Conservation (phyloP, 805 yeast genomes). For the Wickerhamiella kazuoi region DNA sequence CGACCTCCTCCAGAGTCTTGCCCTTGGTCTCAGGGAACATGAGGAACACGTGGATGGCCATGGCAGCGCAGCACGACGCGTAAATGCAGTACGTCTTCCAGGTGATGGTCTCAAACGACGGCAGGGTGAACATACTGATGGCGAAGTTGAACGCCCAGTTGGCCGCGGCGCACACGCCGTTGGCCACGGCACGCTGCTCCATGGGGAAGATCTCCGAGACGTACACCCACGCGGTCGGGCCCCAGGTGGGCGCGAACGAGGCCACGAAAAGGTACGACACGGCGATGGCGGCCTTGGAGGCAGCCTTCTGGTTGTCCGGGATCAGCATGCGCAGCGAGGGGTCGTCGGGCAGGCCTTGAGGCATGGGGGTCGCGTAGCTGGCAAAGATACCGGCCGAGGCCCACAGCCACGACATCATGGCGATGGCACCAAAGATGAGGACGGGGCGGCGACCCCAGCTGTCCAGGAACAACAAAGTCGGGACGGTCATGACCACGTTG, state of each 20-base stretch:
- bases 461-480: constrained; percentile 40
- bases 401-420: constrained; percentile 46
- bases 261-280: constrained; percentile 45
- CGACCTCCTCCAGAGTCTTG: constrained; percentile 49
- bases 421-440: constrained; percentile 42
- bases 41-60: constrained; percentile 39
- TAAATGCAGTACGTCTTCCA: constrained; percentile 52
- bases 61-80: constrained; percentile 48
- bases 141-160: constrained; percentile 70
- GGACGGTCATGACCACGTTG: constrained; percentile 35
- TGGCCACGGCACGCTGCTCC: constrained; percentile 57
- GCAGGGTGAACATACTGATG: constrained; percentile 53
- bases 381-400: constrained; percentile 36
- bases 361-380: constrained; percentile 9
- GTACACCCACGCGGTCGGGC: constrained; percentile 60
- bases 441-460: constrained; percentile 47
- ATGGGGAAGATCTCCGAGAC: constrained; percentile 50
- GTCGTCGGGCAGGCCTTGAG: constrained; percentile 1
- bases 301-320: constrained; percentile 28
- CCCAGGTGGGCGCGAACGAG: constrained; percentile 72
- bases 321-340: constrained; percentile 27
- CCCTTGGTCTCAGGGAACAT: constrained; percentile 51
- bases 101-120: constrained; percentile 54
- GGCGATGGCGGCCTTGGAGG: constrained; percentile 34
- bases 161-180: constrained; percentile 53